Evolutionary conservation across 306 rosid genomes (phyloP), one percentile per base, ranked within the genome.

Genomic region (Fagus sylvatica): DNA sequence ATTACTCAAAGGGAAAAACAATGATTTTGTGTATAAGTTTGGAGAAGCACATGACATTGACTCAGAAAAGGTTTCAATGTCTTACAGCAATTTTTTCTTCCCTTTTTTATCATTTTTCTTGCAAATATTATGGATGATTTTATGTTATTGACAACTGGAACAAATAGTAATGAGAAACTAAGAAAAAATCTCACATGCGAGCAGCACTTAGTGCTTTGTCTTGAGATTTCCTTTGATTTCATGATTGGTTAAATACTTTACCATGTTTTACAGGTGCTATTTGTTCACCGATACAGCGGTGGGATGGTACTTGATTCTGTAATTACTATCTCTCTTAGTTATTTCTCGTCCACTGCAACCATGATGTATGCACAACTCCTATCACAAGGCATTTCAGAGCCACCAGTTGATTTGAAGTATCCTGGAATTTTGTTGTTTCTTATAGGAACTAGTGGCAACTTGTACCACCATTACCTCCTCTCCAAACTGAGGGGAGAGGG

Each of bases 271-370:
- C 42, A 94, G 97, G 96, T 88, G 74, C 76, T 83, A 16, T 93
- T 90, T 83, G 77, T 94, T 39, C 98, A 94, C 87, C 88, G 83
- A 75, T 94, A 84, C 41, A 92, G 97, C 80, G 92, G 96, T 17
- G 39, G 53, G 3, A 83, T 89, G 94, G 4, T 40, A 34, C 76
- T 90, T 9, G 88, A 81, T 15, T 28, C 91, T 33, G 89, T 85
- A 65, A 66, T 89, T 28, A 36, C 36, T 22, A 90, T 94, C 82
- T 39, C 84, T n/a, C 72, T 80, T 42, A 84, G 94, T 84, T 94
- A 94, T 66, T 82, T 85, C 53, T 1, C 71, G 19, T 76, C 87
- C 33, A 41, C 89, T 42, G 84, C 81, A 32, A 83, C 84, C 11
- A 83, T 89, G 88, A 57, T 82, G 36, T 94, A 90, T 82, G 73